phyloP scores from a whole-genome alignment of 768 basidiomycete species.

The Cyathus striatus region DNA sequence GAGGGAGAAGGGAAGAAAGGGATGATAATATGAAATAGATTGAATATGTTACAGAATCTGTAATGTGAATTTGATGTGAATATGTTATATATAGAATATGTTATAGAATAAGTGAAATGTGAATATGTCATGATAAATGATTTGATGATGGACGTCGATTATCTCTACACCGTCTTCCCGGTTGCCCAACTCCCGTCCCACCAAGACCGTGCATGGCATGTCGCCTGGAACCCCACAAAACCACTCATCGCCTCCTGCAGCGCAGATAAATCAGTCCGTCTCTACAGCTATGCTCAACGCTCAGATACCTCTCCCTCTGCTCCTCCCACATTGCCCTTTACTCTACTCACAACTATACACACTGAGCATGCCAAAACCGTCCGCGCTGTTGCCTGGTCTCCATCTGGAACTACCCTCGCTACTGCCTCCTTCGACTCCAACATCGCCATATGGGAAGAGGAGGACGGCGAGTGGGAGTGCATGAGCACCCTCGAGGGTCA shows the following conservation, averaged over 20 bases:
- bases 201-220: conserved; percentile 80
- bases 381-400: conserved; percentile 82
- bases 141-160: conserved; percentile 3
- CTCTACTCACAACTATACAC: conserved; percentile 57
- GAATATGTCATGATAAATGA: too few species aligned
- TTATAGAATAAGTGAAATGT: too few species aligned
- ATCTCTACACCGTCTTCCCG: neutral
- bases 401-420: conserved; percentile 80
- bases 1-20: too few species aligned
- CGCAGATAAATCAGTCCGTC: conserved; percentile 84
- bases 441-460: conserved; percentile 86
- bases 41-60: too few species aligned
- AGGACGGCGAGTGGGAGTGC: conserved; percentile 81
- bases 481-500: conserved; percentile 86
- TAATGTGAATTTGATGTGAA: too few species aligned
- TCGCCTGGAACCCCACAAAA: conserved; percentile 84
- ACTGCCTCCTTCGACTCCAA: conserved; percentile 94
- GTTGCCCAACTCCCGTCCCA: conserved; percentile 44
- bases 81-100: too few species aligned
- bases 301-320: conserved; percentile 18
- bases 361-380: conserved; percentile 90
- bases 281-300: conserved; percentile 61
- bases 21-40: too few species aligned
- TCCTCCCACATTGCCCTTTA: conserved; percentile 45
- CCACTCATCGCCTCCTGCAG: conserved; percentile 90